Evolutionary conservation across 306 rosid species (phyloP).

Genomic region (Prinsepia uniflora): DNA sequence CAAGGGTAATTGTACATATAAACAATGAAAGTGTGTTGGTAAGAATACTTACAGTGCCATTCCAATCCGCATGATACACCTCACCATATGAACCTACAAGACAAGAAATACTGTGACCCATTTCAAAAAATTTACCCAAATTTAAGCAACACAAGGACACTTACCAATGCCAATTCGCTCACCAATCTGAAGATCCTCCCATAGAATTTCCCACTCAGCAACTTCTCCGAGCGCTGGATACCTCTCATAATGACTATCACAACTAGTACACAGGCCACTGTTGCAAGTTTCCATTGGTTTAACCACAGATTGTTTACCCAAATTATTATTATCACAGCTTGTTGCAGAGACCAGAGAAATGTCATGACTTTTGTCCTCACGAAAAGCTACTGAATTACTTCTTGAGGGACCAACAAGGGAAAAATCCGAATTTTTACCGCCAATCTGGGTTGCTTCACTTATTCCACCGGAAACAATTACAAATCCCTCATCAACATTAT

Average conservation of each 20-base stretch:
- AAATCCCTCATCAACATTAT: slow-evolving; percentile 31
- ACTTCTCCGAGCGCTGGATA: slow-evolving; percentile 62
- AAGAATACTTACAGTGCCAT: slow-evolving; percentile 85
- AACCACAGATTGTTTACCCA: slow-evolving; percentile 28
- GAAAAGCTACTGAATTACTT: slow-evolving; percentile 16
- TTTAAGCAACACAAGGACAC: slow-evolving; percentile 15
- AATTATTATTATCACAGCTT: no score
- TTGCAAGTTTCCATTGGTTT: slow-evolving; percentile 35
- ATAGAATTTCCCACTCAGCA: slow-evolving; percentile 84
- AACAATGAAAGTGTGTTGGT: not conserved
- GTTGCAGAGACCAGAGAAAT: not conserved
- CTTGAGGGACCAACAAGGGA: slow-evolving; percentile 26
- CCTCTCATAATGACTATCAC: slow-evolving; percentile 44
- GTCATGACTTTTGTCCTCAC: slow-evolving; percentile 36
- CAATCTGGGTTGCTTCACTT: slow-evolving; percentile 30
- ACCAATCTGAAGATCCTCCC: slow-evolving; percentile 96
- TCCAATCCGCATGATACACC: slow-evolving; percentile 85
- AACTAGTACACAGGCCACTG: slow-evolving; percentile 29
- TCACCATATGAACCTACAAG: slow-evolving; percentile 72
- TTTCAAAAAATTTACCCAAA: not conserved
- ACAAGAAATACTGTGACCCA: slow-evolving; percentile 14
- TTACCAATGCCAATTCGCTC: slow-evolving; percentile 99
- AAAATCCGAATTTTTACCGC: slow-evolving; percentile 28
- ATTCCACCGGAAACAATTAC: slow-evolving; percentile 34
- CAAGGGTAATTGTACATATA: not conserved